Percentiles rank a stretch among this genome's conserved stretches.
Conservation (phyloP, 2,329 filamentous ascomycete genomes). For the Didymella exigua region DNA sequence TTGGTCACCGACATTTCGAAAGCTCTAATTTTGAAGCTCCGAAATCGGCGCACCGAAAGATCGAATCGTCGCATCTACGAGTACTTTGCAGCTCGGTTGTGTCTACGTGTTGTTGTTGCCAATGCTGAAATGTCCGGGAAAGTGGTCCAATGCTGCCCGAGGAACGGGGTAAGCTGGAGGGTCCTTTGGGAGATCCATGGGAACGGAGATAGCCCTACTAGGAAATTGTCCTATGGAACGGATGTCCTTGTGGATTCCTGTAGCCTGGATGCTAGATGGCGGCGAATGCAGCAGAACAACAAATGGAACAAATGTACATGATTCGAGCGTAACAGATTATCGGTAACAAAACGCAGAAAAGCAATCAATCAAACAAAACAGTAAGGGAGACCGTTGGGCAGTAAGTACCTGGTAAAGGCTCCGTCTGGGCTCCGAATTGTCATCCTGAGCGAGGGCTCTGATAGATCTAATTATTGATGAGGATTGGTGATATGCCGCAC, state of each 20-base stretch:
- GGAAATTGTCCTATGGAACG: constrained; percentile 27
- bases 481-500: constrained; percentile 7
- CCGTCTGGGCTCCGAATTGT: constrained; percentile 51
- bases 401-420: constrained; percentile 52
- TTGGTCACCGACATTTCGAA: constrained; percentile 33
- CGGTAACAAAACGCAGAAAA: constrained; percentile 24
- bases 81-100: constrained; percentile 24
- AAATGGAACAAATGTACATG: constrained; percentile 35
- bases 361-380: constrained; percentile 31
- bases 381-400: constrained; percentile 46
- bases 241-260: constrained; percentile 27
- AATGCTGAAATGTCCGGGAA: neutral
- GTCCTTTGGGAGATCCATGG: constrained; percentile 27
- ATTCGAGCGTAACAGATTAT: constrained; percentile 32
- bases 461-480: constrained; percentile 20
- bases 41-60: constrained; percentile 32
- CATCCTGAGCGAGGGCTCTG: constrained; percentile 52
- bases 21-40: constrained; percentile 36
- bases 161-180: constrained; percentile 24
- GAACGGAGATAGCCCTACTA: constrained; percentile 21
- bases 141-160: constrained; percentile 6
- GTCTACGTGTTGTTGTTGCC: constrained; percentile 9
- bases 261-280: constrained; percentile 42
- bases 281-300: constrained; percentile 28
- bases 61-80: constrained; percentile 37